These are phyloP conservation scores for Achaetomium macrosporum DNA, from an alignment of 2,329 filamentous ascomycete genomes.

Conservation along the genomic window DNA sequence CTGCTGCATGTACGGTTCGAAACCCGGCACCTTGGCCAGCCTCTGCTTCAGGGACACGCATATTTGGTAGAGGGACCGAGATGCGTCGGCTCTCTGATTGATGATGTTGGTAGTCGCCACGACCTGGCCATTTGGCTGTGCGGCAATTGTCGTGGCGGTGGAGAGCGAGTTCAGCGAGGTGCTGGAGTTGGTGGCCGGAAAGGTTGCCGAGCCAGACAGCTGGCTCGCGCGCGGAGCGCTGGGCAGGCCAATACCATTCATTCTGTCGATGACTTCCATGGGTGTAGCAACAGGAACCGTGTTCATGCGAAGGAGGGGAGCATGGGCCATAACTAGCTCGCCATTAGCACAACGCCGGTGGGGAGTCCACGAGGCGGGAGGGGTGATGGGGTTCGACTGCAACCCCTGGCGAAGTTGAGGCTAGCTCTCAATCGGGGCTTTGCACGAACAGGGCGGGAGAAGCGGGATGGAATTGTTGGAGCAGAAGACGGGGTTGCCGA, in stretches of 20 bases:
- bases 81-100: slow-evolving; percentile 91
- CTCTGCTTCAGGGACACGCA: slow-evolving; percentile 80
- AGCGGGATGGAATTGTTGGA: background rate
- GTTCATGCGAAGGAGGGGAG: slow-evolving; percentile 53
- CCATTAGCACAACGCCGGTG: slow-evolving; percentile 33
- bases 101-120: slow-evolving; percentile 88
- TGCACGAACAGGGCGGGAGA: background rate
- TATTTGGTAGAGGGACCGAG: slow-evolving; percentile 89
- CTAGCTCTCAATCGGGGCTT: slow-evolving; percentile 9
- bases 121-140: slow-evolving; percentile 49
- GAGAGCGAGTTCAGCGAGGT: slow-evolving; percentile 47
- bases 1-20: slow-evolving; percentile 67
- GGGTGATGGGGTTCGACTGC: background rate
- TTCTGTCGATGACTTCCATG: slow-evolving; percentile 41
- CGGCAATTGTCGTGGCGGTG: slow-evolving; percentile 38
- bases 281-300: slow-evolving; percentile 47
- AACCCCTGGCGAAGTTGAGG: slow-evolving; percentile 2
- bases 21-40: slow-evolving; percentile 75
- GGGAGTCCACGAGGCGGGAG: slow-evolving; percentile 11
- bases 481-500: too few relatives aligned
- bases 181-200: slow-evolving; percentile 47
- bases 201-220: slow-evolving; percentile 55
- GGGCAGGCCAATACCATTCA: slow-evolving; percentile 48
- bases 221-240: slow-evolving; percentile 53
- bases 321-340: slow-evolving; percentile 50